phyloP scores from a whole-genome alignment of 2,329 filamentous ascomycete species.

The Aspergillus novofumigatus region DNA sequence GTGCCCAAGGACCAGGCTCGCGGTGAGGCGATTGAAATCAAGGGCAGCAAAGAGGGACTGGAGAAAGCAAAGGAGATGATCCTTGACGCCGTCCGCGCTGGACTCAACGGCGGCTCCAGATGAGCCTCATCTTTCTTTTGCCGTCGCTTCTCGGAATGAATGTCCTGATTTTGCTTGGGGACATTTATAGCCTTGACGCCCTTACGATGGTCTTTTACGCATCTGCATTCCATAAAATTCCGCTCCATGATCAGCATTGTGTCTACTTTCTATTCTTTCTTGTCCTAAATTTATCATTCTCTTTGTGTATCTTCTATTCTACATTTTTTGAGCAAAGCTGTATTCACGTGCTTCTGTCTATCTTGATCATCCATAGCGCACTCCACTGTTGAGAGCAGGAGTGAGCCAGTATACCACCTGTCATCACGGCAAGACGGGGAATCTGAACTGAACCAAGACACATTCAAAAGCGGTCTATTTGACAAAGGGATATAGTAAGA shows the following conservation, averaged over 20 bases:
- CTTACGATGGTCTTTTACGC: neutral
- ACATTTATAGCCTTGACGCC: neutral
- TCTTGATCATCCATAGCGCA: neutral
- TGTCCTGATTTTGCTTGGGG: neutral
- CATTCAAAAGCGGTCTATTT: neutral
- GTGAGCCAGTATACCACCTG: neutral
- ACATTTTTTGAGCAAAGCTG: neutral
- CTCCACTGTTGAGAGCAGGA: neutral
- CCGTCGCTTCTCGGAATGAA: neutral
- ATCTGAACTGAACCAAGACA: neutral
- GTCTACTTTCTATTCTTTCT: neutral
- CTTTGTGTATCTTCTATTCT: neutral
- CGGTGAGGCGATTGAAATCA: slow-evolving; percentile 84
- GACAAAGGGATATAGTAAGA: neutral
- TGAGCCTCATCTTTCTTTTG: slow-evolving; percentile 7
- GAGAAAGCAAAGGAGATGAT: slow-evolving; percentile 88
- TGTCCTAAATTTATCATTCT: neutral
- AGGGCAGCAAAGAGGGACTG: slow-evolving; percentile 72
- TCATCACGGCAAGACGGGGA: neutral
- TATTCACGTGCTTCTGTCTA: neutral
- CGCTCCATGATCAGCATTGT: neutral
- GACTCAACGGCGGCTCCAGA: slow-evolving; percentile 23
- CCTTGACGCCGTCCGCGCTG: slow-evolving; percentile 66
- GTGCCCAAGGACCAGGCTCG: slow-evolving; percentile 75
- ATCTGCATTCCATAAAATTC: neutral